These are phyloP conservation scores for Coemansia sp. DNA, from an alignment of 192 early-diverging fungal species.

Conservation along the genomic window DNA sequence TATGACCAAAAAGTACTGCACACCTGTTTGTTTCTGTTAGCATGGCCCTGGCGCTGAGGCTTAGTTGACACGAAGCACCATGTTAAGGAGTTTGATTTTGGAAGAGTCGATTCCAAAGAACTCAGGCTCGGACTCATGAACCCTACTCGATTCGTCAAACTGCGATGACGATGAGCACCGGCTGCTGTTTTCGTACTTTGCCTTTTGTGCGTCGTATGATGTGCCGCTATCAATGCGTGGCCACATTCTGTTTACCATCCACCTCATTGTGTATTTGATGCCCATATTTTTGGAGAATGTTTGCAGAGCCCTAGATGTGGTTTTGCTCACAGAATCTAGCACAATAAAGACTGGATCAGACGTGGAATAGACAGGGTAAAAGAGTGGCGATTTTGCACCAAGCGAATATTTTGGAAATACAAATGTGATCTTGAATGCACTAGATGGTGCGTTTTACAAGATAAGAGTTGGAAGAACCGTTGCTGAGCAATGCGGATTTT, in stretches of 20 bases:
- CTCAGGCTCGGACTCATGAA: slow-evolving; percentile 35
- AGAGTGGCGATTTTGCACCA: not conserved
- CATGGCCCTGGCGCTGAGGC: not conserved
- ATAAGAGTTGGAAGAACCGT: not conserved
- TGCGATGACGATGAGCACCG: slow-evolving; percentile 41
- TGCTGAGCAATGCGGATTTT: not conserved
- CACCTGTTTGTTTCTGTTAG: not conserved
- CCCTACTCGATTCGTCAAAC: slow-evolving; percentile 37
- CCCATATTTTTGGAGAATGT: slow-evolving; percentile 20
- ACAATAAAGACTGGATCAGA: not conserved
- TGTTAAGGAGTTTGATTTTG: slow-evolving; percentile 47
- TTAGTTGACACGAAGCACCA: slow-evolving; percentile 52
- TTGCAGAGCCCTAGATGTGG: not conserved
- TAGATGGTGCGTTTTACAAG: not conserved
- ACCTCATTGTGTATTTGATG: slow-evolving; percentile 55
- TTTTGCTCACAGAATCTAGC: not conserved
- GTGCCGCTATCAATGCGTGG: slow-evolving; percentile 45
- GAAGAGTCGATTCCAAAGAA: slow-evolving; percentile 47
- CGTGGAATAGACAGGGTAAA: not conserved
- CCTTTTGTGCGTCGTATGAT: slow-evolving; percentile 40
- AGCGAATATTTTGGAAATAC: not conserved
- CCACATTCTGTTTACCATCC: slow-evolving; percentile 57
- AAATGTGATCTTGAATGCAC: not conserved
- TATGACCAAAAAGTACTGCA: not conserved
- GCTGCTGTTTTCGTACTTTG: slow-evolving; percentile 33